Evolutionary conservation across 2,329 filamentous ascomycete genomes (phyloP), one percentile per base, ranked within the genome.

Genomic region (Exophiala sp.): DNA sequence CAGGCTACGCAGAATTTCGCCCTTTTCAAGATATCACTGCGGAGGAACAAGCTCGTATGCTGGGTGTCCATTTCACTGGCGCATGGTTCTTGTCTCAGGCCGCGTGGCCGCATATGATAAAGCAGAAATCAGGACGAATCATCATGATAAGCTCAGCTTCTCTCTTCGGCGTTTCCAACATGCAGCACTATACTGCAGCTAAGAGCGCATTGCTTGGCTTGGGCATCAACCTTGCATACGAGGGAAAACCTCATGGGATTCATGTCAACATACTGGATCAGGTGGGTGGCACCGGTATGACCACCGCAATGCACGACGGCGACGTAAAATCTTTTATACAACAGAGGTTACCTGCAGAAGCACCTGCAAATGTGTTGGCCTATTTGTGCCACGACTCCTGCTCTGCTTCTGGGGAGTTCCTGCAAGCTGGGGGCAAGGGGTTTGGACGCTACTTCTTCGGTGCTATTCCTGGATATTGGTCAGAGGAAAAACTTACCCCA

Each of bases 201-300:
- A 97, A 96, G 79, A 81, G 96, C 61, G 88, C 89, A 60, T 84
- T 95, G 77, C 90, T 99, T 57, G 94, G 91, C 63, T 96, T 97
- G 78, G 96, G 91, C 36, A 91, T 97, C 80, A 96, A 92, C 3
- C 82, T 99, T 58, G 92, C 94, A 57, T 96, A 96, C 80, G 94
- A 97, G 78, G 92, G 92, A 62, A 78, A 83, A 69, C 96, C 96
- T 76, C 97, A 99, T 78, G 96, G 96, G 81, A 97, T 97, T 64
- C 76, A 95, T 65, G 85, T 81, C 78, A 97, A 97, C 12, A 42
- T n/a, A n/a, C n/a, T n/a, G n/a, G n/a, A n/a, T n/a, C n/a, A n/a
- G n/a, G n/a, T n/a, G n/a, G n/a, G n/a, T n/a, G n/a, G n/a, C n/a
- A n/a, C n/a, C n/a, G n/a, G n/a, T n/a, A n/a, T n/a, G n/a, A n/a